These are phyloP conservation scores for Acanthamoeba sp. DNA, from an alignment of 208 protist genomes.

Conservation along the genomic window DNA sequence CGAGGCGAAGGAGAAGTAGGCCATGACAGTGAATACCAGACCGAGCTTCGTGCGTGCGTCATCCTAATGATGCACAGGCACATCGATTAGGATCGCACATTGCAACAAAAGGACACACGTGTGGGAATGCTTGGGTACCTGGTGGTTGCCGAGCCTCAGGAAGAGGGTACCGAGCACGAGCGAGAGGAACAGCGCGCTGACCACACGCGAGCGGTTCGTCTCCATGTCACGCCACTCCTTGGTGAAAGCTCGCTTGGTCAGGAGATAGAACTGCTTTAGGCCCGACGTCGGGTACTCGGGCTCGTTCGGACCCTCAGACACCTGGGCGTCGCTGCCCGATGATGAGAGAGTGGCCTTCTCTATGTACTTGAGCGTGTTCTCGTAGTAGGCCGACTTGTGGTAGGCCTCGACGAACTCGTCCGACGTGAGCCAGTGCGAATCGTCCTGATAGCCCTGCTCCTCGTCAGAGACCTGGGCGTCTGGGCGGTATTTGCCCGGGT, in stretches of 20 bases:
- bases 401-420: slow-evolving; percentile 71
- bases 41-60: not conserved
- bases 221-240: slow-evolving; percentile 49
- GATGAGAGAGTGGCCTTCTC: not conserved
- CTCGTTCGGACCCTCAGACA: not conserved
- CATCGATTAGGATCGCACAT: not conserved
- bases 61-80: not conserved
- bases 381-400: not conserved
- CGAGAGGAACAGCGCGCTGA: not conserved
- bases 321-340: not conserved
- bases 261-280: not conserved
- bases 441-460: not conserved
- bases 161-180: slow-evolving; percentile 55
- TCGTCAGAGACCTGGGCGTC: not conserved
- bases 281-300: not conserved
- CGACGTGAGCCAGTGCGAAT: slow-evolving; percentile 8
- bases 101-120: not conserved
- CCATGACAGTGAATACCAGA: slow-evolving; percentile 41
- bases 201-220: slow-evolving; percentile 11
- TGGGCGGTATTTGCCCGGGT: slow-evolving; percentile 36
- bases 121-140: not conserved
- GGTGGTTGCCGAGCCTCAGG: slow-evolving; percentile 24
- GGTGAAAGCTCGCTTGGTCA: not conserved
- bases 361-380: not conserved
- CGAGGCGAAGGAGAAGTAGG: slow-evolving; percentile 39